phyloP scores from a whole-genome alignment of 768 basidiomycete genomes.

The Lactarius sp. region DNA sequence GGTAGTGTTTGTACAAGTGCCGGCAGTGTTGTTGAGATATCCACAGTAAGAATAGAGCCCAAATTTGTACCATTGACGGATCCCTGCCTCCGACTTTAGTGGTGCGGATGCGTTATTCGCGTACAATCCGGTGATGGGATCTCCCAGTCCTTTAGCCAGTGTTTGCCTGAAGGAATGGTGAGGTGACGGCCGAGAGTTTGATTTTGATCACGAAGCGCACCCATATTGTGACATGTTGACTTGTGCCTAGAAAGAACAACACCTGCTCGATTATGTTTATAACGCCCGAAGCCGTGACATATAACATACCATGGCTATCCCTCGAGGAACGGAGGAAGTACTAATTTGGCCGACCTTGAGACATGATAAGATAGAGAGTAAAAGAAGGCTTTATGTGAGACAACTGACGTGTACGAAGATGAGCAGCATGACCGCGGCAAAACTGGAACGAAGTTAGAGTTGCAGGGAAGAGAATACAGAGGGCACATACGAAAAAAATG shows the following conservation, averaged over 20 bases:
- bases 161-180: constrained; percentile 41
- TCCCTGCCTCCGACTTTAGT: constrained; percentile 49
- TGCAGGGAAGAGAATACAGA: constrained; percentile 20
- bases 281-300: constrained; percentile 5
- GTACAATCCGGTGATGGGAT: constrained; percentile 61
- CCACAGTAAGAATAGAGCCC: constrained; percentile 82
- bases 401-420: constrained; percentile 75
- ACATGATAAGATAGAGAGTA: constrained; percentile 29
- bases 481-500: constrained; percentile 62
- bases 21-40: constrained; percentile 54
- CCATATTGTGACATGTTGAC: constrained; percentile 69
- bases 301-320: constrained; percentile 62
- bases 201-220: constrained; percentile 37
- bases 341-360: constrained; percentile 79
- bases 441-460: constrained; percentile 35
- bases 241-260: constrained; percentile 43
- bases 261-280: constrained; percentile 22
- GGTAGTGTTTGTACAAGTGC: constrained; percentile 60
- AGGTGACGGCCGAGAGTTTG: constrained; percentile 9
- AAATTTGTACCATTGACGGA: constrained; percentile 69
- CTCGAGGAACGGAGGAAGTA: constrained; percentile 64
- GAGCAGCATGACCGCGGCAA: constrained; percentile 52
- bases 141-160: constrained; percentile 36
- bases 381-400: constrained; percentile 11
- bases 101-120: constrained; percentile 61